Base-by-base conservation (phyloP, 1,139 yeast genomes). In the Ogataea hybrid region DNA sequence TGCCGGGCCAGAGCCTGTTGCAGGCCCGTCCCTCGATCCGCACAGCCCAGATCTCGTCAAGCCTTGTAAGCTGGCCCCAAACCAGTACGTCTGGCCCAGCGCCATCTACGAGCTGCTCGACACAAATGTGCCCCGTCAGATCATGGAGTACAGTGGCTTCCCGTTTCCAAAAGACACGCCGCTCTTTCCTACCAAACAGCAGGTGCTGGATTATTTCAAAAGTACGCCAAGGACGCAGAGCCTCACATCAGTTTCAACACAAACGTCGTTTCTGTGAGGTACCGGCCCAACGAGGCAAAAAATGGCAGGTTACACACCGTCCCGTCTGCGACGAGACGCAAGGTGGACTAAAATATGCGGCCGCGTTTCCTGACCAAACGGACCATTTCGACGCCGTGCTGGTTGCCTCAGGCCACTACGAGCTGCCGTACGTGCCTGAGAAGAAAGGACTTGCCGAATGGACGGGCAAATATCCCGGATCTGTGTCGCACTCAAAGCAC, bases 351-450 rank as follows among this genome's bases (percentile, higher is more conserved):
- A n/a, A 22, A 2, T 40, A 41, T 2, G 34, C 44, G n/a, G 28
- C 41, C 3, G 34, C 29, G 2, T 44, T 43, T 7, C 43, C 53
- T 6, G 58, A 54, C 34, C 25, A 35, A 20, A 49, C 50, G 2
- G 70, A 69, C 36, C 43, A 45, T 11, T 71, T 68, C 51, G 85
- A 81, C 51, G 81, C 77, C 6, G 74, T 81, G 9, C 69, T 77
- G 2, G 62, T 79, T 11, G 81, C 83, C 12, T 65, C 74, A 4
- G 88, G 88, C 5, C 77, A 76, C 52, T 77, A 70, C 54, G 76
- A 77, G 41, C 60, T 70, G 23, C 86, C 88, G 0, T 73, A 53
- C 49, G 59, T 78, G 28, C 88, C 88, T 0, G 61, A 69, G 16
- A 68, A 75, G 35, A 64, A 64, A 0, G 89, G 89, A 0, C 59